phyloP scores from a whole-genome alignment of 2,329 filamentous ascomycete genomes.

The Cladosporium sp. region DNA sequence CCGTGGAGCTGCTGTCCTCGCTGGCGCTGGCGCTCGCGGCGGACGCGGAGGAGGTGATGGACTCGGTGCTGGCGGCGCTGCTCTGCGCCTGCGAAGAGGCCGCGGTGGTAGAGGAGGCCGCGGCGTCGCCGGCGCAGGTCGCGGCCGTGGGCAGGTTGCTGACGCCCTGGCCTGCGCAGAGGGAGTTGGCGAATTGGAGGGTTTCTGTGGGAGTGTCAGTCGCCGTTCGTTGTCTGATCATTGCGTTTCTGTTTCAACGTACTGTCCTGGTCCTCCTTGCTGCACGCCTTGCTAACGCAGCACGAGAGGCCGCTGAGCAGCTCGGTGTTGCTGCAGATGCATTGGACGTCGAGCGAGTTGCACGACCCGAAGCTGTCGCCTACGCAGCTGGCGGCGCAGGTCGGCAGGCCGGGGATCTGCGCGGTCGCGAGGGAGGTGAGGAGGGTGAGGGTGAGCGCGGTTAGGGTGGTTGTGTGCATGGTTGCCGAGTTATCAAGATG shows the following conservation, averaged over 20 bases:
- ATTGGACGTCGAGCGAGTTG: slow-evolving; percentile 33
- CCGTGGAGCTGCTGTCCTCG: not conserved
- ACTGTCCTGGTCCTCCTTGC: slow-evolving; percentile 29
- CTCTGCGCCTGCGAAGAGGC: not conserved
- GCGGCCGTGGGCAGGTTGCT: slow-evolving; percentile 24
- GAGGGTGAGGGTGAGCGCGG: slow-evolving; percentile 2
- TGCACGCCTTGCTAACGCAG: slow-evolving; percentile 35
- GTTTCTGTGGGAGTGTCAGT: slow-evolving; percentile 27
- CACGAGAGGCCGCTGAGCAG: slow-evolving; percentile 35
- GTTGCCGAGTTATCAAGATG: not conserved
- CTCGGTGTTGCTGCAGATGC: slow-evolving; percentile 35
- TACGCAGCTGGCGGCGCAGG: slow-evolving; percentile 31
- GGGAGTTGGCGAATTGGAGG: slow-evolving; percentile 35
- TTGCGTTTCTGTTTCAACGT: slow-evolving; percentile 13
- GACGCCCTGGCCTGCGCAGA: slow-evolving; percentile 35
- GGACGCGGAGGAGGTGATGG: not conserved
- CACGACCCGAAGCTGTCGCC: slow-evolving; percentile 34
- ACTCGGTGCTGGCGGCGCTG: not conserved
- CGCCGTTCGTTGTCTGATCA: not conserved
- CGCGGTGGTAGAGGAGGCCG: slow-evolving; percentile 12
- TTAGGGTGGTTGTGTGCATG: slow-evolving; percentile 8
- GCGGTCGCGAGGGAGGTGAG: slow-evolving; percentile 4
- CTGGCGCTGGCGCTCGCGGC: not conserved
- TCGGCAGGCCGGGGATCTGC: slow-evolving; percentile 21
- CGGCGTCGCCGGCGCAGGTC: slow-evolving; percentile 9